Evolutionary conservation across 2,329 filamentous ascomycete species (phyloP).

Genomic region (Cytospora leucostoma): DNA sequence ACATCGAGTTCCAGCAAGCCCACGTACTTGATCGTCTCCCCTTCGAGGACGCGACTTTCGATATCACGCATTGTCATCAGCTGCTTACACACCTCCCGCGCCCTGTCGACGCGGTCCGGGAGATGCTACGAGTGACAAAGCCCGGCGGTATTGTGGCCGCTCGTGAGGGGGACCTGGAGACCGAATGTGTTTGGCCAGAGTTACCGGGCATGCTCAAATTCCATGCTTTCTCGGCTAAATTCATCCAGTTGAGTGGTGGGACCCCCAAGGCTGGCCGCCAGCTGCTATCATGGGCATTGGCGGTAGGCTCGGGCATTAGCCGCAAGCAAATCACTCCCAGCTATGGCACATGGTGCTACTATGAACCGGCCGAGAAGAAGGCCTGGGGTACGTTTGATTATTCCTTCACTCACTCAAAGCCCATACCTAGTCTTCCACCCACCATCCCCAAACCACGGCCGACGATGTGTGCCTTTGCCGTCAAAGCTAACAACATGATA

Average conservation of each 20-base stretch:
- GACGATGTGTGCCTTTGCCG: too few relatives aligned
- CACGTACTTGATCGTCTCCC: constrained; percentile 37
- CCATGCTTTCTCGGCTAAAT: constrained; percentile 30
- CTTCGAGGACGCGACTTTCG: constrained; percentile 35
- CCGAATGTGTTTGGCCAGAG: constrained; percentile 37
- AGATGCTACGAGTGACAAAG: constrained; percentile 38
- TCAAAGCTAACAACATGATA: neutral
- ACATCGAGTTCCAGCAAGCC: constrained; percentile 34
- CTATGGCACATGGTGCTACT: constrained; percentile 31
- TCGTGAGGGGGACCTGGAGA: constrained; percentile 39
- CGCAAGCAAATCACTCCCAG: constrained; percentile 27
- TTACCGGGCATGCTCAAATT: constrained; percentile 33
- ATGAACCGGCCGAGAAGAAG: constrained; percentile 29
- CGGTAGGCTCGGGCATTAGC: constrained; percentile 29
- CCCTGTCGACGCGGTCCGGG: constrained; percentile 33
- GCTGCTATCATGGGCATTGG: constrained; percentile 35
- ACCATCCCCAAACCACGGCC: too few relatives aligned
- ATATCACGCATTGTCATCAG: constrained; percentile 36
- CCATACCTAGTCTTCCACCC: too few relatives aligned
- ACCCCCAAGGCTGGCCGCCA: constrained; percentile 33
- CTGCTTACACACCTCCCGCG: constrained; percentile 34
- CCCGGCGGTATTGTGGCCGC: constrained; percentile 34
- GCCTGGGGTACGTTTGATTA: constrained; percentile 30
- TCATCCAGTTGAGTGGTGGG: constrained; percentile 29
- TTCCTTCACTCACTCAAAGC: too few relatives aligned